These are phyloP conservation scores for Kwoniella shivajii DNA, from an alignment of 1,284 basidiomycete genomes.

Conservation along the genomic window DNA sequence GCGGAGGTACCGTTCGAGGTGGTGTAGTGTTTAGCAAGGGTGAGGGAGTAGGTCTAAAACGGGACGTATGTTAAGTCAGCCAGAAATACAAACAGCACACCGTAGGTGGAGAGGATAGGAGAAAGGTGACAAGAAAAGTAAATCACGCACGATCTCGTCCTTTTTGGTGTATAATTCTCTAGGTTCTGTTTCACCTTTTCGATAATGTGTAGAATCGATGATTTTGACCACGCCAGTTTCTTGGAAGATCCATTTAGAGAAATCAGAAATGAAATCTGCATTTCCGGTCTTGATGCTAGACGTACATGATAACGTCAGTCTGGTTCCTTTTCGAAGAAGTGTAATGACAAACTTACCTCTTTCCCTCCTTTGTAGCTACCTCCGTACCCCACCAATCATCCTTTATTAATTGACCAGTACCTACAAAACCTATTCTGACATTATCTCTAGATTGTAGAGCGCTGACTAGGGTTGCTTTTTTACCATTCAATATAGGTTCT, in stretches of 20 bases:
- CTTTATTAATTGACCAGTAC: constrained; percentile 76
- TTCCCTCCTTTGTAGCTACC: constrained; percentile 36
- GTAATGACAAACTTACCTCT: constrained; percentile 19
- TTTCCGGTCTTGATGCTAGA: constrained; percentile 67
- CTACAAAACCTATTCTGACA: constrained; percentile 77
- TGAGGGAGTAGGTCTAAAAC: constrained; percentile 69
- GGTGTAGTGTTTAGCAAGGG: constrained; percentile 52
- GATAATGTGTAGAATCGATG: constrained; percentile 72
- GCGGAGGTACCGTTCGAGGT: constrained; percentile 32
- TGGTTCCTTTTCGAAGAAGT: not conserved
- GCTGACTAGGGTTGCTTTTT: constrained; percentile 72
- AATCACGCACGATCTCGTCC: constrained; percentile 70
- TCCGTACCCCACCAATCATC: constrained; percentile 51
- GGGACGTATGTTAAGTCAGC: not conserved
- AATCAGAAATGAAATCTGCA: constrained; percentile 68
- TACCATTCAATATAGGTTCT: constrained; percentile 69
- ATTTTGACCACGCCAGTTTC: constrained; percentile 80
- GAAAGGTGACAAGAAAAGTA: not conserved
- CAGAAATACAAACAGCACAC: not conserved
- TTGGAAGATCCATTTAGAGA: constrained; percentile 89
- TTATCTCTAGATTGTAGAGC: constrained; percentile 85
- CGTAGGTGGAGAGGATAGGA: not conserved
- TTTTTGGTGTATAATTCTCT: constrained; percentile 78
- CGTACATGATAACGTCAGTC: not conserved
- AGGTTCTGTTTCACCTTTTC: constrained; percentile 62